Conservation (phyloP, 805 yeast species). For the Sporopachydermia lactativora region DNA sequence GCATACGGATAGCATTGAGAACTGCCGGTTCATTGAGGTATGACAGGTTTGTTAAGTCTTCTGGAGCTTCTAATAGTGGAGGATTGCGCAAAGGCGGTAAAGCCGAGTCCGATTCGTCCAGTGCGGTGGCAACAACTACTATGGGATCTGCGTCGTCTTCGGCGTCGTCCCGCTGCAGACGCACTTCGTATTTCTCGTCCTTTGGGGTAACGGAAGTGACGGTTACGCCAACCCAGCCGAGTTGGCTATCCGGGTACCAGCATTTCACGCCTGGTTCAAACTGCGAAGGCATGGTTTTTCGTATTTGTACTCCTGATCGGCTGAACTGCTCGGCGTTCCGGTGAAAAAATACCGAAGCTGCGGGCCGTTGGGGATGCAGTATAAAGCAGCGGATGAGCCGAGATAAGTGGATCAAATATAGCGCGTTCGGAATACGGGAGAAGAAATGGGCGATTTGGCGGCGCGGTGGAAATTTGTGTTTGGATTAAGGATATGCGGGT, state of each 20-base stretch:
- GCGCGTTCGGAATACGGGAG: too few species aligned
- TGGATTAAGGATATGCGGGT: too few species aligned
- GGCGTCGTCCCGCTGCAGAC: constrained; percentile 39
- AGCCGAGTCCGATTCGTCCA: constrained; percentile 38
- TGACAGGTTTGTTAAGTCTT: constrained; percentile 84
- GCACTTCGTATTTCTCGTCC: constrained; percentile 32
- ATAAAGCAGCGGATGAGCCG: too few species aligned
- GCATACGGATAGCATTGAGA: constrained; percentile 77
- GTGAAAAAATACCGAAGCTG: background rate
- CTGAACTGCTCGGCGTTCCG: constrained; percentile 30
- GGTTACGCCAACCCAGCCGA: constrained; percentile 67
- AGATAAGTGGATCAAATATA: too few species aligned
- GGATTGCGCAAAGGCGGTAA: constrained; percentile 84
- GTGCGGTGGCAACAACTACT: constrained; percentile 11
- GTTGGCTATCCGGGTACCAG: constrained; percentile 64
- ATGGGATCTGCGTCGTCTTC: constrained; percentile 10
- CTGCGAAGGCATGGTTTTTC: constrained; percentile 31
- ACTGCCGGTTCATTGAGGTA: constrained; percentile 95
- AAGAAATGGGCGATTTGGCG: too few species aligned
- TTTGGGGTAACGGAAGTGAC: constrained; percentile 30
- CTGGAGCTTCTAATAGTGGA: constrained; percentile 82
- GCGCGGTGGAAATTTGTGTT: too few species aligned
- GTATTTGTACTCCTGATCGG: constrained; percentile 66
- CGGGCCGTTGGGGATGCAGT: too few species aligned
- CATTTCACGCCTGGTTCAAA: constrained; percentile 35